Percentiles rank a stretch among this genome's conserved stretches.
phyloP scores from a whole-genome alignment of 2,329 filamentous ascomycete species.

The Pseudopithomyces maydicus region DNA sequence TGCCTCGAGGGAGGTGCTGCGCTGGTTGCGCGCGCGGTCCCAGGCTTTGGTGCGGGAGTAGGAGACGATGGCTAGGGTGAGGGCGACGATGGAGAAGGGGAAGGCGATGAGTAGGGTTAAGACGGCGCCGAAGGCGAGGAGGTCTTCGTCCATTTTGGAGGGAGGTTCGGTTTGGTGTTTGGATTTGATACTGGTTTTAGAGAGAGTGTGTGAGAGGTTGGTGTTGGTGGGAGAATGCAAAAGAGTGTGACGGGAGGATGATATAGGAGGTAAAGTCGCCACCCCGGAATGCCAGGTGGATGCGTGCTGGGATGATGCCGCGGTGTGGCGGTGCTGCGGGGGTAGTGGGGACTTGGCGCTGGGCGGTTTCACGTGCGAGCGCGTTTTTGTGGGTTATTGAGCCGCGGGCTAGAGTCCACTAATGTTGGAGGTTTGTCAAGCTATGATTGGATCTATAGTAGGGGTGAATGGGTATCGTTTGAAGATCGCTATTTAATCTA shows the following conservation, averaged over 20 bases:
- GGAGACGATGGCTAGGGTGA: slow-evolving; percentile 30
- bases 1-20: slow-evolving; percentile 25
- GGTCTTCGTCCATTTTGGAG: slow-evolving; percentile 34
- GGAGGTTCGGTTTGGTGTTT: background rate
- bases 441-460: no score
- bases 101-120: slow-evolving; percentile 32
- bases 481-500: no score
- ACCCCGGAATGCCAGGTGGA: slow-evolving; percentile 3
- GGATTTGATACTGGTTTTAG: background rate
- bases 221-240: no score
- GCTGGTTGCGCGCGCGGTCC: slow-evolving; percentile 35
- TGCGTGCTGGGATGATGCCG: background rate
- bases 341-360: background rate
- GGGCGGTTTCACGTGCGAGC: background rate
- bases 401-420: background rate
- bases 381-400: background rate
- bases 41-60: slow-evolving; percentile 39
- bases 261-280: slow-evolving; percentile 6
- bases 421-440: no score
- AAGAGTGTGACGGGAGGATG: background rate
- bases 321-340: slow-evolving; percentile 2
- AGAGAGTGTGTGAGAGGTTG: background rate
- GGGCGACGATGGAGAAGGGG: slow-evolving; percentile 26
- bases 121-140: slow-evolving; percentile 28
- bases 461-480: no score